phyloP scores from a whole-genome alignment of 352 stramenopile species.

The Globisporangium carolinianum region DNA sequence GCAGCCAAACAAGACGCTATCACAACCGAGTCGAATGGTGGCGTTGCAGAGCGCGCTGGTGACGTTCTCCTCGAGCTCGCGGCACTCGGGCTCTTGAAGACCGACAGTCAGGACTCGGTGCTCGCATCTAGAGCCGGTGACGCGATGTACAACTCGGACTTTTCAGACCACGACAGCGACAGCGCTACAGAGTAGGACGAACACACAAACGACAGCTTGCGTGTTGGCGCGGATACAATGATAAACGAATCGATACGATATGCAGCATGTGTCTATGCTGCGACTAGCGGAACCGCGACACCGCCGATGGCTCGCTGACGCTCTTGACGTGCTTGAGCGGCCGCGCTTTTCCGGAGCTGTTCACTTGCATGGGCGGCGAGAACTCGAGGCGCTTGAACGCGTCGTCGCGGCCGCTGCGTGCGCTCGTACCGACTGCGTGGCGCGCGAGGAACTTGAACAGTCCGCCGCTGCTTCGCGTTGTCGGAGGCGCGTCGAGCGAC shows the following conservation, averaged over 20 bases:
- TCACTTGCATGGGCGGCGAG: constrained; percentile 39
- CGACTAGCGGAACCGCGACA: not conserved
- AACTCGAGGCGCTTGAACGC: constrained; percentile 48
- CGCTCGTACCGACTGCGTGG: constrained; percentile 15
- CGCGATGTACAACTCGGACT: constrained; percentile 20
- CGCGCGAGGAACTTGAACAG: constrained; percentile 32
- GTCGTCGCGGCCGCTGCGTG: constrained; percentile 10
- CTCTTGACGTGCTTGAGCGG: constrained; percentile 8
- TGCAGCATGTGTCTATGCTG: too few relatives aligned
- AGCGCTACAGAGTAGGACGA: not conserved
- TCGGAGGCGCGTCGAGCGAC: not conserved
- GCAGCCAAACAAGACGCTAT: not conserved
- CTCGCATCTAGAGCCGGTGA: not conserved
- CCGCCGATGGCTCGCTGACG: not conserved
- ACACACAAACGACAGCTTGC: too few relatives aligned
- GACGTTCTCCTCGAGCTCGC: not conserved
- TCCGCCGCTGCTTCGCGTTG: constrained; percentile 2
- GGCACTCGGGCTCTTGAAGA: not conserved
- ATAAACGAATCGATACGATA: too few relatives aligned
- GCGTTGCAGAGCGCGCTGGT: not conserved
- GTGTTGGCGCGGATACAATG: too few relatives aligned
- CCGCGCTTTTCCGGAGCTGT: constrained; percentile 14
- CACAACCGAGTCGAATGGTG: not conserved
- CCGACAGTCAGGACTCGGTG: constrained; percentile 1
- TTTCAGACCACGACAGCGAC: constrained; percentile 12